Evolutionary conservation across 306 rosid genomes (phyloP), one percentile per base, ranked within the genome.

Genomic region (Cucurbita moschata): DNA sequence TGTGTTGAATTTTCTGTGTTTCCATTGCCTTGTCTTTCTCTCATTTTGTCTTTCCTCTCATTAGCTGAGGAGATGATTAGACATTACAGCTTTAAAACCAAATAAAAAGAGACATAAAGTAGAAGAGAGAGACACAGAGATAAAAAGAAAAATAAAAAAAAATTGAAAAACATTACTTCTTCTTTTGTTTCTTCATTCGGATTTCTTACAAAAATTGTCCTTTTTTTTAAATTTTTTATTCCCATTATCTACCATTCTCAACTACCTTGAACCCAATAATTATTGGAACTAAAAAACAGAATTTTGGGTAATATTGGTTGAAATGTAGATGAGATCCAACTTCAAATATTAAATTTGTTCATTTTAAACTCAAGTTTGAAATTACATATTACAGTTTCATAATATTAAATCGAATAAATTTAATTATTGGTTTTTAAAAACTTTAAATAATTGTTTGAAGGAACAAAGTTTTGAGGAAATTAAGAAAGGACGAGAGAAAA

Each of bases 91-190:
- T 63, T 18, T 43, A 43, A 65, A 65, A 18, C 8, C 53, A 10
- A 63, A 63, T 38, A 18, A 19, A 65, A 65, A 65, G 72, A 65
- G 72, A 65, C 72, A 65, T 43, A 65, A 65, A 65, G 72, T 65
- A 18, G 38, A 42, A 65, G 38, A 65, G 71, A 42, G 52, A 18
- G 12, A 4, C n/a, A 9, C 18, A 7, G 53, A 16, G 4, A 42
- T 18, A 13, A 50, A 4, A 43, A 43, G 1, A 14, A 13, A 21
- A 21, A 21, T 0, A 21, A 21, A 21, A 4, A 42, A 42, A 4
- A 50, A 4, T 3, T 4, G 3, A 43, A 43, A 8, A 14, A 13
- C 21, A 62, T 14, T 9, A 38, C 15, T 16, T 5, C 37, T 65
- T n/a, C 13, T 40, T 40, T 65, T 65, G 4, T 65, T 65, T 43